These are phyloP conservation scores for Pyricularia grisea DNA, from an alignment of 2,329 filamentous ascomycete genomes.

Conservation along the genomic window DNA sequence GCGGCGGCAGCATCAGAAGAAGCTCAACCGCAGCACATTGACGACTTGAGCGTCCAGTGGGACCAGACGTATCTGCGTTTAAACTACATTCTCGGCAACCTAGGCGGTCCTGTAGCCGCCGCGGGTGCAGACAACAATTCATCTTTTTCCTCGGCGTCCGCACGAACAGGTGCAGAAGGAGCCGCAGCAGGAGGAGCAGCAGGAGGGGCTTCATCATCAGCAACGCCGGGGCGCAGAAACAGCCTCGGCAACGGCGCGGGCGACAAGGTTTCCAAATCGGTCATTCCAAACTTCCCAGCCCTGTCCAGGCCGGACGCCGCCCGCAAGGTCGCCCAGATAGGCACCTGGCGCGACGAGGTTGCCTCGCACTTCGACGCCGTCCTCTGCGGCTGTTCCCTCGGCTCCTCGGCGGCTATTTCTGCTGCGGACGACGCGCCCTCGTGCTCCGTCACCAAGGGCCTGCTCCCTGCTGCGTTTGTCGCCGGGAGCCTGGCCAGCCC, in stretches of 20 bases:
- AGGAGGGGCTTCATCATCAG: background rate
- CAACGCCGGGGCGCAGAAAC: background rate
- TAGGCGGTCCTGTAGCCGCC: conserved; percentile 7
- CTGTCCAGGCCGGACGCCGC: conserved; percentile 8
- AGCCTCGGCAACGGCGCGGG: conserved; percentile 4
- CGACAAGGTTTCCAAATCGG: conserved; percentile 2
- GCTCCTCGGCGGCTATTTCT: background rate
- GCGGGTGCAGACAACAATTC: background rate
- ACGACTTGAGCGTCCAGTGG: conserved; percentile 15
- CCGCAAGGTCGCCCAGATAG: conserved; percentile 26
- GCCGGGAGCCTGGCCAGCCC: background rate
- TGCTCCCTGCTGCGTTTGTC: conserved; percentile 1
- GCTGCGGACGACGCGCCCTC: background rate
- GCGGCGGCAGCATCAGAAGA: background rate
- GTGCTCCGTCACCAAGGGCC: background rate
- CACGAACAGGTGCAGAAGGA: background rate
- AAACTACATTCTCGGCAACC: conserved; percentile 13
- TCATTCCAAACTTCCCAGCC: conserved; percentile 9
- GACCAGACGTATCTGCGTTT: conserved; percentile 14
- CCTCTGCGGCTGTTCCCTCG: conserved; percentile 20
- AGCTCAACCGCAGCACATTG: background rate
- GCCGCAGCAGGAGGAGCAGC: background rate
- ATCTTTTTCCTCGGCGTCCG: background rate
- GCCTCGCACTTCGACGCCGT: conserved; percentile 18
- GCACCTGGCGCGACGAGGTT: conserved; percentile 42